phyloP scores from a whole-genome alignment of 352 stramenopile species.

The Pythium monospermum region DNA sequence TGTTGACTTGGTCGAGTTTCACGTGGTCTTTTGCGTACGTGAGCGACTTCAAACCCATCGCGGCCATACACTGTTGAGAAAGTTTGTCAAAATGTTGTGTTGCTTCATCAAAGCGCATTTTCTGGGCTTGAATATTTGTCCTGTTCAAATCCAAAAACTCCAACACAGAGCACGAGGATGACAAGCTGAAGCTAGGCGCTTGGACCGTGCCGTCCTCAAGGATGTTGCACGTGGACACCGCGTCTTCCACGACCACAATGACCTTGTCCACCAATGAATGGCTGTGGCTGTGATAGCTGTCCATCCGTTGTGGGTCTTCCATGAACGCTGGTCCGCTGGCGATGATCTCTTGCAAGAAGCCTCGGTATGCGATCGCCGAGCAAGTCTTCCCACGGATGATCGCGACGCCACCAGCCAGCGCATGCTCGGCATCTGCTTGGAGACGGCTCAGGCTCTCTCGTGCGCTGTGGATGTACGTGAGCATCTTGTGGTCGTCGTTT shows the following conservation, averaged over 20 bases:
- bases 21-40: conserved; percentile 33
- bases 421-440: conserved; percentile 28
- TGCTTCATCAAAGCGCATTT: background rate
- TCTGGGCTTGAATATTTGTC: conserved; percentile 9
- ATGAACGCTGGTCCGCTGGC: background rate
- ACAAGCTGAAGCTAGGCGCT: conserved; percentile 18
- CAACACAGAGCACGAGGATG: too few species aligned
- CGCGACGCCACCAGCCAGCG: conserved; percentile 26
- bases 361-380: conserved; percentile 41
- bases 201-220: conserved; percentile 38
- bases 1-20: conserved; percentile 20
- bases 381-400: conserved; percentile 47
- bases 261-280: conserved; percentile 36
- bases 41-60: conserved; percentile 29
- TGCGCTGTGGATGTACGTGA: conserved; percentile 39
- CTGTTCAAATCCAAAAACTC: conserved; percentile 17
- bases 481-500: conserved; percentile 44
- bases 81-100: conserved; percentile 30
- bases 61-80: conserved; percentile 26
- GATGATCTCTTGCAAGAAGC: conserved; percentile 42
- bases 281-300: conserved; percentile 4
- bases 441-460: conserved; percentile 27
- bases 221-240: conserved; percentile 30
- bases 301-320: conserved; percentile 8
- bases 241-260: conserved; percentile 42